Conservation (phyloP, 108 stramenopile species). For the Cyclotella baltica region DNA sequence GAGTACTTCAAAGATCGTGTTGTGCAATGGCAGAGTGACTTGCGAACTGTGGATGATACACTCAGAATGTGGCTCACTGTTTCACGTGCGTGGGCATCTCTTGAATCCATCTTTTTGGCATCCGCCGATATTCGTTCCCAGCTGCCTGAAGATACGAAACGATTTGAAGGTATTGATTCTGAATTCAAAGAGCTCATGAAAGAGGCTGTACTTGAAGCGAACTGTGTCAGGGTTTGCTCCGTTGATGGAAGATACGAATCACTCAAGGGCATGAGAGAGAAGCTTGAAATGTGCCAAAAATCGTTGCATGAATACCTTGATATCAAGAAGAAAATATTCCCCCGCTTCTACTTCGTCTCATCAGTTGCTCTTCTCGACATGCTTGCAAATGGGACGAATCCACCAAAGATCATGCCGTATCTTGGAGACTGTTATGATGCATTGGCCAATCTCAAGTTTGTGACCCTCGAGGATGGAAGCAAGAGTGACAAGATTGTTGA, state of each 20-base stretch:
- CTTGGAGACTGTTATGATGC: constrained; percentile 94
- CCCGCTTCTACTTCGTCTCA: constrained; percentile 93
- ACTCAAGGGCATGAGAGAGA: constrained; percentile 80
- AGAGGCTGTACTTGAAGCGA: constrained; percentile 78
- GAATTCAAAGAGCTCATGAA: constrained; percentile 94
- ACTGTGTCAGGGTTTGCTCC: constrained; percentile 79
- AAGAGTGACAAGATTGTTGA: constrained; percentile 63
- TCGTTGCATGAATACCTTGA: constrained; percentile 92
- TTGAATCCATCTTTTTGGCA: constrained; percentile 90
- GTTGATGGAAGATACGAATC: constrained; percentile 80
- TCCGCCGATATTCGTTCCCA: constrained; percentile 91
- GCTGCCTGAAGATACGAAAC: constrained; percentile 92
- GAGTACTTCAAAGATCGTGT: constrained; percentile 90
- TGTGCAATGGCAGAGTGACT: constrained; percentile 78
- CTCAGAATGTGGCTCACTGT: constrained; percentile 82
- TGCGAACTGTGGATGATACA: constrained; percentile 84
- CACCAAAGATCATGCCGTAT: constrained; percentile 90
- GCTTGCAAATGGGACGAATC: constrained; percentile 92
- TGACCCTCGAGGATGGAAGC: constrained; percentile 61
- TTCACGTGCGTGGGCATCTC: constrained; percentile 80
- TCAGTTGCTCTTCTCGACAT: constrained; percentile 89
- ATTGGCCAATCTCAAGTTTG: constrained; percentile 76
- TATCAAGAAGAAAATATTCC: constrained; percentile 94
- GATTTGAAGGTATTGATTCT: constrained; percentile 89
- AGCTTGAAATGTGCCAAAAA: constrained; percentile 92